Evolutionary conservation across 192 early-diverging fungal genomes (phyloP).

Genomic region (Backusella sp.): DNA sequence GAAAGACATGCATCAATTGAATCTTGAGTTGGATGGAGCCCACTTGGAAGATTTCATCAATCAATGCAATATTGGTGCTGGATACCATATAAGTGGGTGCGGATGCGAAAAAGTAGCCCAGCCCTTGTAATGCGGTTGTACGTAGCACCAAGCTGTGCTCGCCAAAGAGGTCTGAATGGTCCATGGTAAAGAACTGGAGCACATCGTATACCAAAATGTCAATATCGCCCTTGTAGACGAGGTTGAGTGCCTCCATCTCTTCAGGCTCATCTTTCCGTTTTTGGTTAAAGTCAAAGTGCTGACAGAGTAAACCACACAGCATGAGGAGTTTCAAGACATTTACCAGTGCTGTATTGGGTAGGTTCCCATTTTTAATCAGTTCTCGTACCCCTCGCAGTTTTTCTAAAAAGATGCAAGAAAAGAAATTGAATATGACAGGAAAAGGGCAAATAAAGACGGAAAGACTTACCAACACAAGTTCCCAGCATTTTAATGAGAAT

Average conservation of each 20-base stretch:
- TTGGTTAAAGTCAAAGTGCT: slow-evolving; percentile 80
- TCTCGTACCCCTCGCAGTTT: slow-evolving; percentile 52
- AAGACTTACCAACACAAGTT: slow-evolving; percentile 33
- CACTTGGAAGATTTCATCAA: slow-evolving; percentile 64
- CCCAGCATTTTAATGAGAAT: slow-evolving; percentile 47
- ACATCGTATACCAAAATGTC: slow-evolving; percentile 35
- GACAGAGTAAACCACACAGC: slow-evolving; percentile 68
- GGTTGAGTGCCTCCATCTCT: slow-evolving; percentile 8
- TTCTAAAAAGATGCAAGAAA: slow-evolving; percentile 9
- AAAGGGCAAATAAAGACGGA: neutral
- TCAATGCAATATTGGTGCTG: slow-evolving; percentile 50
- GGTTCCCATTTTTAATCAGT: slow-evolving; percentile 29
- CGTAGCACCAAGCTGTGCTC: neutral
- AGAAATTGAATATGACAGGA: neutral
- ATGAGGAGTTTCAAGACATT: slow-evolving; percentile 69
- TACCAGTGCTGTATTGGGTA: slow-evolving; percentile 34
- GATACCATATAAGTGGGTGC: slow-evolving; percentile 66
- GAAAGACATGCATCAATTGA: slow-evolving; percentile 70
- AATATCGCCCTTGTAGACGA: slow-evolving; percentile 15
- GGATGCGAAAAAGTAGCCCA: slow-evolving; percentile 72
- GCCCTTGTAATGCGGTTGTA: slow-evolving; percentile 3
- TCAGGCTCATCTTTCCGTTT: slow-evolving; percentile 14
- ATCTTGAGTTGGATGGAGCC: slow-evolving; percentile 53
- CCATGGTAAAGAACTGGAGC: slow-evolving; percentile 42
- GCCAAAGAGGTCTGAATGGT: neutral